Conservation (phyloP, 768 basidiomycete genomes). For the Pisolithus microcarpus region DNA sequence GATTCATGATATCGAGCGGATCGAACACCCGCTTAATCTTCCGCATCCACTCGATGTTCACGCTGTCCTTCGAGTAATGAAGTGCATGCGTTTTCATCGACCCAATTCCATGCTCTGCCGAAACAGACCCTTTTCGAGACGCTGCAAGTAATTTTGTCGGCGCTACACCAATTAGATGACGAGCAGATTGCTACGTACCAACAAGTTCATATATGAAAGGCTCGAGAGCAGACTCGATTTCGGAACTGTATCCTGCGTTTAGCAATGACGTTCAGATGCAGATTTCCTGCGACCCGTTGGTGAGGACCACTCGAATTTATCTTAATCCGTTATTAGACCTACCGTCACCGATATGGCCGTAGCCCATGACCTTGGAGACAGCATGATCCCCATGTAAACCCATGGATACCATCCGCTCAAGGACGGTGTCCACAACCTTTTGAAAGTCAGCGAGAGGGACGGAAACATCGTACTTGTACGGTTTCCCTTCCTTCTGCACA, state of each 20-base stretch:
- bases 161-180: neutral
- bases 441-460: slow-evolving; percentile 85
- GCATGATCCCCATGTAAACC: slow-evolving; percentile 64
- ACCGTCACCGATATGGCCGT: slow-evolving; percentile 97
- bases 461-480: slow-evolving; percentile 96
- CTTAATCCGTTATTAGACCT: slow-evolving; percentile 20
- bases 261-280: slow-evolving; percentile 90
- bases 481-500: slow-evolving; percentile 86
- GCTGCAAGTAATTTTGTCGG: slow-evolving; percentile 34
- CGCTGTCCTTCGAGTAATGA: slow-evolving; percentile 73
- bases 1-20: slow-evolving; percentile 88
- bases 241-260: slow-evolving; percentile 63
- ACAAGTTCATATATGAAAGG: slow-evolving; percentile 94
- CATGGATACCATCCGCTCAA: slow-evolving; percentile 61
- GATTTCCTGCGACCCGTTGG: slow-evolving; percentile 53
- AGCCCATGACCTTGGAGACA: slow-evolving; percentile 84
- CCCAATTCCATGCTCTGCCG: slow-evolving; percentile 97
- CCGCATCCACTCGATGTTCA: slow-evolving; percentile 84
- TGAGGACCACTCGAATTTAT: slow-evolving; percentile 1
- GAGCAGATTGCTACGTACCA: slow-evolving; percentile 36
- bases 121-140: slow-evolving; percentile 81
- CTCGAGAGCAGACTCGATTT: slow-evolving; percentile 83
- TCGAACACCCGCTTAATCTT: slow-evolving; percentile 86
- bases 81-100: slow-evolving; percentile 90
- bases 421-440: slow-evolving; percentile 73